Evolutionary conservation across 1,139 yeast species (phyloP), one percentile per base, ranked within the genome.

Genomic region (Pichia sp.): DNA sequence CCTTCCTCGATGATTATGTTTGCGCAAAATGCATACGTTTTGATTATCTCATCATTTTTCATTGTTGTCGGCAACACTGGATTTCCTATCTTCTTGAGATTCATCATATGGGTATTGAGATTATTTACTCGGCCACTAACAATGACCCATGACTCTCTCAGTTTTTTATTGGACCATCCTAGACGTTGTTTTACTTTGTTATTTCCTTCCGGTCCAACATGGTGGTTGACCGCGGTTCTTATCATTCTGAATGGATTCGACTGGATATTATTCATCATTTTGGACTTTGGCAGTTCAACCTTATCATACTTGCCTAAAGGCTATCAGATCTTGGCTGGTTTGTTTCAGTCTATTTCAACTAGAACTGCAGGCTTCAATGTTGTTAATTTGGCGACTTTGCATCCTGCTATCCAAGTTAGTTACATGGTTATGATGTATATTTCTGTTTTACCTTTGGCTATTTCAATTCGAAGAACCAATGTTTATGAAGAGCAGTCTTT

Each of bases 351-450:
- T 0, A 81, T 93, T 52, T 81, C 93, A 54, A 91, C 98, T 0
- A 81, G 99, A 73, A 93, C 99, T 0, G 96, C 97, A 0, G 99
- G 99, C 0, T 86, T 92, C 62, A 64, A 87, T 0, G 85, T 87
- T 42, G 79, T 92, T 36, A 83, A 86, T 68, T 71, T 93, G 46
- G 74, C 89, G 4, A 68, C 71, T 48, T 74, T 93, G 52, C 95
- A 92, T 65, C 93, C 97, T 0, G 96, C 97, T 0, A 88, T 93
- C 49, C 96, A 90, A 69, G 96, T 93, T 45, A 85, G 95, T 64
- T 95, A 95, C 69, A 79, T 91, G 84, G 78, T 93, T 60, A 92
- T 93, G 98, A 93, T 93, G 99, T 93, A 95, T 73, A 90, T 95
- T 36, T 92, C 98, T 6, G 97, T 93, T 50, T 76, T 92, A 66